Percentiles rank a stretch among this genome's conserved stretches.
Evolutionary conservation across 2,329 filamentous ascomycete species (phyloP).

Genomic region (Dactylonectria macrodidyma): DNA sequence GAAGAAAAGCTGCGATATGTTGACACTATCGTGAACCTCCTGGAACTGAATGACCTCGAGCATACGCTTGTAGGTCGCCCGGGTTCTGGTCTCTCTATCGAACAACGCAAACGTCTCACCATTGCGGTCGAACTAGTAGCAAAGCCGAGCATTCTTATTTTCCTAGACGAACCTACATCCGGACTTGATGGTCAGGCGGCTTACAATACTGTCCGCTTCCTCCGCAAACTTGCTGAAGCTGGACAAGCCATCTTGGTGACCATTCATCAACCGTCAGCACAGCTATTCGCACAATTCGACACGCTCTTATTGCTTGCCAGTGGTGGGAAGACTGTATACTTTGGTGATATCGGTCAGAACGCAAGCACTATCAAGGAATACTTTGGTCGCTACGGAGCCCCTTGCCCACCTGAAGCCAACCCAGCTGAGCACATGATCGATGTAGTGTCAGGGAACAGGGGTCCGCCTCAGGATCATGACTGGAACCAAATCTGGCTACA

Average conservation of each 20-base stretch:
- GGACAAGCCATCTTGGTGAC: conserved; percentile 77
- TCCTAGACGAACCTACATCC: conserved; percentile 71
- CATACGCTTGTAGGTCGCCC: not conserved
- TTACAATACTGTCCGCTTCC: conserved; percentile 48
- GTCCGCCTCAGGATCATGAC: conserved; percentile 63
- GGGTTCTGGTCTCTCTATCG: conserved; percentile 48
- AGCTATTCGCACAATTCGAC: conserved; percentile 75
- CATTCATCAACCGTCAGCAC: conserved; percentile 76
- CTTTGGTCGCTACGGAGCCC: conserved; percentile 77
- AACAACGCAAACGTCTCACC: conserved; percentile 63
- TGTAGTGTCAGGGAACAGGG: conserved; percentile 62
- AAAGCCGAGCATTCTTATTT: conserved; percentile 68
- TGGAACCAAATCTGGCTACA: conserved; percentile 80
- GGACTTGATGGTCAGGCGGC: conserved; percentile 77
- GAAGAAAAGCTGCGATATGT: conserved; percentile 77
- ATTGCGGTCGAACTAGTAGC: conserved; percentile 71
- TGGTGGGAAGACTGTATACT: conserved; percentile 74
- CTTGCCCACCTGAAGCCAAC: conserved; percentile 74
- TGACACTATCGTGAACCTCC: conserved; percentile 74
- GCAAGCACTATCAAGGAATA: conserved; percentile 68
- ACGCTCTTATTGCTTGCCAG: conserved; percentile 71
- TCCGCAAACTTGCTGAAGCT: conserved; percentile 64
- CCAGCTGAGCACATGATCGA: conserved; percentile 84
- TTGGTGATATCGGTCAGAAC: conserved; percentile 48
- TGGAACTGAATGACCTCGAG: conserved; percentile 65